These are phyloP conservation scores for Lactarius trivialis DNA, from an alignment of 768 basidiomycete species.

Conservation along the genomic window DNA sequence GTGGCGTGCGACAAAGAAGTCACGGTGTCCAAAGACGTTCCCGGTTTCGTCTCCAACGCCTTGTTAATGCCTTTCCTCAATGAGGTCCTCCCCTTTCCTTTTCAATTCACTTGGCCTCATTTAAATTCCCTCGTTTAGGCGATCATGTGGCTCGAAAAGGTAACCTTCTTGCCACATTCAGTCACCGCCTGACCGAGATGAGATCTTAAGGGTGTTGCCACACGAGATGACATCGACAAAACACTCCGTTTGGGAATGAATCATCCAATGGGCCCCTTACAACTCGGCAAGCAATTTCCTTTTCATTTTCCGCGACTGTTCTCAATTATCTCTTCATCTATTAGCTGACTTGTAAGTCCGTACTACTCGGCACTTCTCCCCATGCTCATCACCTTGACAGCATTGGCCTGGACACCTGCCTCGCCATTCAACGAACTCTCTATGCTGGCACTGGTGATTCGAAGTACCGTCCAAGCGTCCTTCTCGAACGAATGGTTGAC, in stretches of 20 bases:
- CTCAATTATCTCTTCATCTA: neutral
- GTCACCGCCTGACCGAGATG: neutral
- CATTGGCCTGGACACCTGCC: conserved; percentile 96
- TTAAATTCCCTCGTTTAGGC: conserved; percentile 43
- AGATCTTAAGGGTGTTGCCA: conserved; percentile 56
- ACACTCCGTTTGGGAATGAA: conserved; percentile 92
- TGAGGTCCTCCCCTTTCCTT: conserved; percentile 45
- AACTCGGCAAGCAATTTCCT: conserved; percentile 49
- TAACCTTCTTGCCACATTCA: conserved; percentile 25
- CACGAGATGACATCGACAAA: conserved; percentile 91
- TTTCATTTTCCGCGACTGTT: neutral
- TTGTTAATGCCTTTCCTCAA: conserved; percentile 97
- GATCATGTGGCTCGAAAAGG: conserved; percentile 89
- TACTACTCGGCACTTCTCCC: neutral
- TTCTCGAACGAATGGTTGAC: conserved; percentile 94
- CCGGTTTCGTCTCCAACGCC: conserved; percentile 93
- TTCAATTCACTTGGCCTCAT: neutral
- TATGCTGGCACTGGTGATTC: conserved; percentile 87
- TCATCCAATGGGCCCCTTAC: conserved; percentile 91
- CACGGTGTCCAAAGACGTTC: conserved; percentile 84
- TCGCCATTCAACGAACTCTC: conserved; percentile 86
- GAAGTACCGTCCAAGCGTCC: conserved; percentile 87
- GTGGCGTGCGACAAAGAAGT: conserved; percentile 92
- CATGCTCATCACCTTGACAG: conserved; percentile 33
- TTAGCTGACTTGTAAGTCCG: conserved; percentile 34